phyloP scores from a whole-genome alignment of 352 stramenopile genomes.

The Globisporangium sylvaticum region DNA sequence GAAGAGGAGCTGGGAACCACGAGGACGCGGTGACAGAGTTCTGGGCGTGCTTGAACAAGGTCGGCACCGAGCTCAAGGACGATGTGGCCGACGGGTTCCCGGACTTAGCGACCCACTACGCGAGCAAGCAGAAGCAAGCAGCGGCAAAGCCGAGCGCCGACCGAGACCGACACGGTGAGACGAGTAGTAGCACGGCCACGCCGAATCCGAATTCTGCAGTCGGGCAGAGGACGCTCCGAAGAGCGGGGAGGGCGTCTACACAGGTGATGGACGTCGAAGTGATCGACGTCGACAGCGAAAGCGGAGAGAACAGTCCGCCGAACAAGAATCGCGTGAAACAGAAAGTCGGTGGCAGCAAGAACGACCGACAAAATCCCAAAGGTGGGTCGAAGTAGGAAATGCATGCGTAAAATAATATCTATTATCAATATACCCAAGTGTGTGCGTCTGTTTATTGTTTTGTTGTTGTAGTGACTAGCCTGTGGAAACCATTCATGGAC shows the following conservation, averaged over 20 bases:
- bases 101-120: conserved; percentile 44
- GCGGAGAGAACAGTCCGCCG: neutral
- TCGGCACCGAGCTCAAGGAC: conserved; percentile 47
- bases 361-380: neutral
- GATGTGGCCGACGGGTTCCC: conserved; percentile 52
- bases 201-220: neutral
- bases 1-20: conserved; percentile 34
- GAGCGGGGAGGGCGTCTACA: neutral
- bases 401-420: no score
- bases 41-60: conserved; percentile 59
- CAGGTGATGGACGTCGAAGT: neutral
- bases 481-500: no score
- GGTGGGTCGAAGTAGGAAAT: neutral
- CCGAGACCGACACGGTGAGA: neutral
- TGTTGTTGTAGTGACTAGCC: no score
- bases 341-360: neutral
- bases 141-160: neutral
- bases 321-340: neutral
- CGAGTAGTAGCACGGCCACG: neutral
- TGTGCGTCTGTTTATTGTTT: no score
- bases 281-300: neutral
- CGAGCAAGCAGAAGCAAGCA: conserved; percentile 21
- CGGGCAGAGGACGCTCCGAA: neutral
- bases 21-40: conserved; percentile 46
- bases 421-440: no score